Evolutionary conservation across 1,284 basidiomycete species (phyloP).

Genomic region (Malassezia sp.): DNA sequence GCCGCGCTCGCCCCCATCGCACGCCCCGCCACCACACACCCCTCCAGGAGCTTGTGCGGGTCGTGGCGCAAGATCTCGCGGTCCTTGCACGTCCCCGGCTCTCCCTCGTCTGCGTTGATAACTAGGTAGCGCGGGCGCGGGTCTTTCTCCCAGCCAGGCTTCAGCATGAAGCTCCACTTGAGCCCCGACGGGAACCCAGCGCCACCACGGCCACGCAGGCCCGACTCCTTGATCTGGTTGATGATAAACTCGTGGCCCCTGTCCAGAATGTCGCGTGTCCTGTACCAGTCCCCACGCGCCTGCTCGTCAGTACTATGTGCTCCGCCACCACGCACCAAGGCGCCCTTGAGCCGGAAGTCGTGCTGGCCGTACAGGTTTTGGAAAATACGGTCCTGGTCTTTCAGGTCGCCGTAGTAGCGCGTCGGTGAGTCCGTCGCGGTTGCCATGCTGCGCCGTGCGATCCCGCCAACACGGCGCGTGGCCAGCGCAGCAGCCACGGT

Average conservation of each 20-base stretch:
- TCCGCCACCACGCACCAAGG: slow-evolving; percentile 18
- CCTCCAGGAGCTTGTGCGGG: slow-evolving; percentile 95
- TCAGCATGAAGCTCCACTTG: slow-evolving; percentile 98
- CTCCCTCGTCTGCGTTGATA: slow-evolving; percentile 96
- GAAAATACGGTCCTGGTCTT: slow-evolving; percentile 47
- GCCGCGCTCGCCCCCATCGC: slow-evolving; percentile 94
- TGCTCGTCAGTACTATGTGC: slow-evolving; percentile 45
- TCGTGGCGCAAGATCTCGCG: slow-evolving; percentile 95
- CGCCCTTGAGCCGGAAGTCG: slow-evolving; percentile 44
- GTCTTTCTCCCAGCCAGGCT: slow-evolving; percentile 94
- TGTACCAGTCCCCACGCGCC: slow-evolving; percentile 93
- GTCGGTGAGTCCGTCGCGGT: slow-evolving; percentile 42
- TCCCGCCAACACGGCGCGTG: background rate
- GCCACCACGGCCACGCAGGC: slow-evolving; percentile 86
- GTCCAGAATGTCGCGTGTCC: slow-evolving; percentile 83
- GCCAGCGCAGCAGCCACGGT: slow-evolving; percentile 5
- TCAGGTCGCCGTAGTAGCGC: slow-evolving; percentile 37
- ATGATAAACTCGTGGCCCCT: slow-evolving; percentile 99
- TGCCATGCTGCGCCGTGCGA: slow-evolving; percentile 28
- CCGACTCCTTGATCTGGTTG: slow-evolving; percentile 87
- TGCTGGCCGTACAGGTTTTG: slow-evolving; percentile 46
- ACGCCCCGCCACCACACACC: slow-evolving; percentile 92
- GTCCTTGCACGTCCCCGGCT: slow-evolving; percentile 98
- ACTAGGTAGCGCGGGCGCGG: slow-evolving; percentile 85
- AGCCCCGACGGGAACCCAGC: slow-evolving; percentile 94